Evolutionary conservation across 257 asterid species (phyloP).

Genomic region (Salvia miltiorrhiza): DNA sequence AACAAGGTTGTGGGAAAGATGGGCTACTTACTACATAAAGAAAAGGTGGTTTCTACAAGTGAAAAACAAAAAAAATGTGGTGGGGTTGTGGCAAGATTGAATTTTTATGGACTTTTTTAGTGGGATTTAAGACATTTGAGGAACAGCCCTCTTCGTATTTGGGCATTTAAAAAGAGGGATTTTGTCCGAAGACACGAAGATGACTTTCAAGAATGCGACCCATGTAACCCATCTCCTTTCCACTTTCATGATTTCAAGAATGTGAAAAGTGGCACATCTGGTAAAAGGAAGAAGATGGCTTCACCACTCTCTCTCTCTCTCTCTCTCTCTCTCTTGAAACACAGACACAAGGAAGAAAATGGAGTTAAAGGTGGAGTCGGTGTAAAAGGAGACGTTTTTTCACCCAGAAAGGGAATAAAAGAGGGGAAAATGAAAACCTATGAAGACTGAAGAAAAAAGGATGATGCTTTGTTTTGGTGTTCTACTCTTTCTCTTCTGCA

Average conservation of each 20-base stretch:
- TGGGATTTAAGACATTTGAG: slow-evolving; percentile 23
- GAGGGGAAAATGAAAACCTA: slow-evolving; percentile 20
- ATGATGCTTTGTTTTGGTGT: slow-evolving; percentile 1
- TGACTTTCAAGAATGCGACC: slow-evolving; percentile 30
- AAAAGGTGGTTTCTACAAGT: slow-evolving; percentile 36
- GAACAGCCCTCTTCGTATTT: slow-evolving; percentile 14
- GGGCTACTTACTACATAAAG: slow-evolving; percentile 13
- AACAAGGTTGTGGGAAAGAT: too few species aligned
- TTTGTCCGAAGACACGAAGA: slow-evolving; percentile 23
- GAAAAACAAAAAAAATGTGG: slow-evolving; percentile 26
- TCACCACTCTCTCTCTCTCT: background rate
- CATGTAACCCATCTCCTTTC: slow-evolving; percentile 23
- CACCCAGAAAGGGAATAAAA: slow-evolving; percentile 8
- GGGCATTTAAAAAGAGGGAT: slow-evolving; percentile 22
- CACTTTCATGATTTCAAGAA: slow-evolving; percentile 3
- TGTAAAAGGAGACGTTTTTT: background rate
- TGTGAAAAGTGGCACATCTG: slow-evolving; percentile 20
- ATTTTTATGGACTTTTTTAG: slow-evolving; percentile 14
- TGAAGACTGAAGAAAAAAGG: background rate
- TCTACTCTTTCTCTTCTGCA: slow-evolving; percentile 20
- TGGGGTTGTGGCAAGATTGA: slow-evolving; percentile 35
- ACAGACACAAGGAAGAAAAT: too few species aligned
- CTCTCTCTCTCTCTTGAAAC: background rate
- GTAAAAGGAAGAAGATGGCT: slow-evolving; percentile 8
- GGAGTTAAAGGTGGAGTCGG: slow-evolving; percentile 21